Evolutionary conservation across 495 filamentous ascomycete species (phyloP).

Genomic region (Podospora conica): DNA sequence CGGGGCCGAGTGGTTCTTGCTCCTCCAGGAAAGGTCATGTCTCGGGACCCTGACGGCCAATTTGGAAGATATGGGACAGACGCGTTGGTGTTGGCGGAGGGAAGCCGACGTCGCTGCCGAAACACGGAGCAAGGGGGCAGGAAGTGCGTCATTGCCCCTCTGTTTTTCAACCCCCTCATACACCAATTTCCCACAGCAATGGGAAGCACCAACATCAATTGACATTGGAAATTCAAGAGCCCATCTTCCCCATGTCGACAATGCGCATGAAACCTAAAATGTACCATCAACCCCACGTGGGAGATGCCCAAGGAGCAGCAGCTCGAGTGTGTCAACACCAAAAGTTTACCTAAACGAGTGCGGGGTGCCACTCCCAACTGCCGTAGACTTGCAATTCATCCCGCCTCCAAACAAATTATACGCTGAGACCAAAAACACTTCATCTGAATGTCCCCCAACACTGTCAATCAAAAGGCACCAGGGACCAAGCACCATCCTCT

Average conservation of each 20-base stretch:
- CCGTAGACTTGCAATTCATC: background rate
- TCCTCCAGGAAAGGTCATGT: background rate
- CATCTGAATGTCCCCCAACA: background rate
- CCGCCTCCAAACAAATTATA: background rate
- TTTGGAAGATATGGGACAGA: background rate
- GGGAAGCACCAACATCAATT: background rate
- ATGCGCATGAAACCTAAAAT: background rate
- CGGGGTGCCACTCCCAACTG: background rate
- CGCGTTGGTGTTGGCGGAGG: background rate
- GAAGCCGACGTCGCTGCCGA: background rate
- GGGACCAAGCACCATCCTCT: background rate
- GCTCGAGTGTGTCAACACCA: background rate
- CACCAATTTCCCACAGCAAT: background rate
- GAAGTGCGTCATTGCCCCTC: background rate
- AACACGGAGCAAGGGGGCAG: background rate
- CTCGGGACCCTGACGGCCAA: too few species aligned
- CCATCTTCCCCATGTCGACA: too few species aligned
- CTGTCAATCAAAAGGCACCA: background rate
- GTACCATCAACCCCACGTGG: background rate
- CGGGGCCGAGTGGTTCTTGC: background rate
- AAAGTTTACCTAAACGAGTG: background rate
- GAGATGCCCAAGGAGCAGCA: background rate
- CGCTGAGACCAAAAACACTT: background rate
- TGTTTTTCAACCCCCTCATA: background rate
- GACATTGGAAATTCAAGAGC: background rate